Conservation (phyloP, 2,329 filamentous ascomycete species). For the Fusarium brevicatenulatum region DNA sequence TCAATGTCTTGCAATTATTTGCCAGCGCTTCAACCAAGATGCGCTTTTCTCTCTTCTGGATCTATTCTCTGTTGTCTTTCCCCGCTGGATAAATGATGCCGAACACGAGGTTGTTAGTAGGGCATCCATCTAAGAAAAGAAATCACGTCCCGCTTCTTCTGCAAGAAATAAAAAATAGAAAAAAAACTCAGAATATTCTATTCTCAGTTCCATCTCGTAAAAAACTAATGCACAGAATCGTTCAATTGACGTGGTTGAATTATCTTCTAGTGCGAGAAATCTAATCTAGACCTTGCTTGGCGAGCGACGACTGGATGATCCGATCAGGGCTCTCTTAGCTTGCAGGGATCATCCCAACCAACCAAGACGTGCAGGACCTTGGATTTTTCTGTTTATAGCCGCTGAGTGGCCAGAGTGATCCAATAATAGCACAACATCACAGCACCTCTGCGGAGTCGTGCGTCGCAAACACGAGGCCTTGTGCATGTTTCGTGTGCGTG, state of each 20-base stretch:
- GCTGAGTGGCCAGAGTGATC: slow-evolving; percentile 18
- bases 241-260: slow-evolving; percentile 18
- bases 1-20: neutral
- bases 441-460: slow-evolving; percentile 10
- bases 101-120: neutral
- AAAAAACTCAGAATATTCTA: neutral
- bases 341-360: slow-evolving; percentile 22
- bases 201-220: slow-evolving; percentile 14
- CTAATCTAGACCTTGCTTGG: slow-evolving; percentile 1
- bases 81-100: neutral
- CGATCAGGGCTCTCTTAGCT: neutral
- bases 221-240: slow-evolving; percentile 15
- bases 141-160: slow-evolving; percentile 11
- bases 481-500: slow-evolving; percentile 19
- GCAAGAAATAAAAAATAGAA: neutral
- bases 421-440: slow-evolving; percentile 31
- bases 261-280: neutral
- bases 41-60: no score
- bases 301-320: neutral
- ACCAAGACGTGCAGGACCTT: neutral
- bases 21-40: no score
- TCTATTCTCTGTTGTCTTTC: neutral
- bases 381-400: slow-evolving; percentile 24
- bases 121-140: slow-evolving; percentile 17
- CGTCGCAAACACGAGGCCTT: slow-evolving; percentile 24